A percentile compares a stretch with the other conserved stretches of the same genome.
phyloP scores from a whole-genome alignment of 495 filamentous ascomycete genomes.

The Aspergillus incahuasiensis region DNA sequence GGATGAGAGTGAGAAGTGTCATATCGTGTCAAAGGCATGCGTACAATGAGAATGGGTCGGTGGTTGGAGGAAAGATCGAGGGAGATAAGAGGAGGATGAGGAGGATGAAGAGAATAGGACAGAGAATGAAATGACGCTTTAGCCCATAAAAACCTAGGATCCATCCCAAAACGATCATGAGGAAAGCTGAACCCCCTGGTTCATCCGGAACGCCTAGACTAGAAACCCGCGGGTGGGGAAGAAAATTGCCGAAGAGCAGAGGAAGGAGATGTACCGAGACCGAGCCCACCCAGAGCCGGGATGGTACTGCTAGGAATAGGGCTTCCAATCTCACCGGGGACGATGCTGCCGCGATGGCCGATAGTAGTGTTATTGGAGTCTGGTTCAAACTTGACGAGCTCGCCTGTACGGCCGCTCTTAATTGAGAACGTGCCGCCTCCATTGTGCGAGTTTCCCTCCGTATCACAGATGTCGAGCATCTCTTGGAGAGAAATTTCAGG shows the following conservation, averaged over 20 bases:
- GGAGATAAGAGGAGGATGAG: neutral
- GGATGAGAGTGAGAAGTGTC: neutral
- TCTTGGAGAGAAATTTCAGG: slow-evolving; percentile 61
- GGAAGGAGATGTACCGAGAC: slow-evolving; percentile 23
- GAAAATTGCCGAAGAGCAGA: slow-evolving; percentile 39
- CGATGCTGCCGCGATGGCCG: slow-evolving; percentile 40
- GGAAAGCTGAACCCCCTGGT: slow-evolving; percentile 4
- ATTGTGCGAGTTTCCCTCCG: slow-evolving; percentile 79
- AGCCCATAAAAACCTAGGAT: slow-evolving; percentile 4
- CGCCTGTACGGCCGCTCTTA: slow-evolving; percentile 45
- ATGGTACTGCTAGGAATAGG: slow-evolving; percentile 41
- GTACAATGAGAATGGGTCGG: neutral
- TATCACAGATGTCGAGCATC: slow-evolving; percentile 86
- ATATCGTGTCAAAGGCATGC: neutral
- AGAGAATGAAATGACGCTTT: slow-evolving; percentile 9
- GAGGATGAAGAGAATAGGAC: neutral
- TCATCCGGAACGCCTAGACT: slow-evolving; percentile 26
- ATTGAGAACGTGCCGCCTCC: slow-evolving; percentile 81
- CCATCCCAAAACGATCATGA: slow-evolving; percentile 10
- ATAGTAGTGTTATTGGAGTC: slow-evolving; percentile 40
- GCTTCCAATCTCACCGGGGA: slow-evolving; percentile 49
- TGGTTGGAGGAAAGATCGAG: neutral
- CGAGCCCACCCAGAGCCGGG: slow-evolving; percentile 41
- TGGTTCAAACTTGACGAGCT: slow-evolving; percentile 60
- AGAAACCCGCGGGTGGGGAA: slow-evolving; percentile 38